Evolutionary conservation across 768 basidiomycete species (phyloP).

Genomic region (Lactifluus subvellereus): DNA sequence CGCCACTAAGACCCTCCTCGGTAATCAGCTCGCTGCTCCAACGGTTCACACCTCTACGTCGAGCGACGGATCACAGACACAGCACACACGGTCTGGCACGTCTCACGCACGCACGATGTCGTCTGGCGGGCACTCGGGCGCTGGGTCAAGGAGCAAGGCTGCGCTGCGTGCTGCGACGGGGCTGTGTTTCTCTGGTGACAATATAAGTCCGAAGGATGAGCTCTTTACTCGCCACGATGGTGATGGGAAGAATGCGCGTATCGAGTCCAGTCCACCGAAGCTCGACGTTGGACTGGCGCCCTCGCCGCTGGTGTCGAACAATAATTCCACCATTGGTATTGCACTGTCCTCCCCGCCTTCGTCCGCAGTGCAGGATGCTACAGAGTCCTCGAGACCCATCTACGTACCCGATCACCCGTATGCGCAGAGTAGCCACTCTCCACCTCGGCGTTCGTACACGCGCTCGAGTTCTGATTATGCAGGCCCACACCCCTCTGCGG

Average conservation of each 20-base stretch:
- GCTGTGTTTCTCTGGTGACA: slow-evolving; percentile 27
- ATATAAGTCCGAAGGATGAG: slow-evolving; percentile 12
- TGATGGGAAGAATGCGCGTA: neutral
- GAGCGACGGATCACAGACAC: slow-evolving; percentile 30
- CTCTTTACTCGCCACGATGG: slow-evolving; percentile 23
- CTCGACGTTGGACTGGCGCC: slow-evolving; percentile 27
- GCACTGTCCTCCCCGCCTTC: slow-evolving; percentile 38
- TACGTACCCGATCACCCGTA: slow-evolving; percentile 35
- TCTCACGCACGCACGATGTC: slow-evolving; percentile 30
- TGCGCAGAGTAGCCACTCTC: slow-evolving; percentile 27
- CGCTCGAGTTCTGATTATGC: slow-evolving; percentile 34
- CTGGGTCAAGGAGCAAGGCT: slow-evolving; percentile 36
- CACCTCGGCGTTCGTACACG: slow-evolving; percentile 22
- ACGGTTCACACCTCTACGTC: slow-evolving; percentile 29
- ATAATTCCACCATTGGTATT: slow-evolving; percentile 35
- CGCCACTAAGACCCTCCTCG: slow-evolving; percentile 59
- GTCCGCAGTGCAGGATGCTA: slow-evolving; percentile 25
- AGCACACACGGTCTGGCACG: slow-evolving; percentile 28
- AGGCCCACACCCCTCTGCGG: slow-evolving; percentile 37
- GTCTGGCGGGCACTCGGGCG: slow-evolving; percentile 31
- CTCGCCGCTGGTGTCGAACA: slow-evolving; percentile 28
- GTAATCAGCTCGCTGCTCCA: slow-evolving; percentile 55
- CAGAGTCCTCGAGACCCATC: slow-evolving; percentile 24
- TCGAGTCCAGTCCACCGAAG: neutral
- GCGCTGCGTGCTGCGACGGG: slow-evolving; percentile 33